phyloP scores from a whole-genome alignment of 345 rosid genomes.

The Lumnitzera racemosa region DNA sequence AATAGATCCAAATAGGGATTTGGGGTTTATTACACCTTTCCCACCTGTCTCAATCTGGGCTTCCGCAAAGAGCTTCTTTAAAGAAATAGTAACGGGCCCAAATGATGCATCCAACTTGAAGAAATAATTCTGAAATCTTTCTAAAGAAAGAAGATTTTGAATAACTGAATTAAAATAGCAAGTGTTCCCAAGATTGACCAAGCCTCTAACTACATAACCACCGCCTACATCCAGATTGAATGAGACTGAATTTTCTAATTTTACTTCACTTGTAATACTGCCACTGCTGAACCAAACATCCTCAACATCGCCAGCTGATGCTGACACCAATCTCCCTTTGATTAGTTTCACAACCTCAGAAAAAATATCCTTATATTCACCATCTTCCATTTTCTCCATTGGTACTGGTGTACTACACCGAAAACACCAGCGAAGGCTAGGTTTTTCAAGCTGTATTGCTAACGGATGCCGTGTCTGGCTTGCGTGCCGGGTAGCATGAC shows the following conservation, averaged over 20 bases:
- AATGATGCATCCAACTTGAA: constrained; percentile 35
- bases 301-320: constrained; percentile 38
- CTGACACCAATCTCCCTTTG: constrained; percentile 35
- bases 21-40: constrained; percentile 70
- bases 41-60: constrained; percentile 45
- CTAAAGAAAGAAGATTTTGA: constrained; percentile 84
- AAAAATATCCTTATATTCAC: constrained; percentile 47
- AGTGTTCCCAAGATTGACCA: constrained; percentile 92
- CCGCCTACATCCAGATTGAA: constrained; percentile 35
- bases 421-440: constrained; percentile 86
- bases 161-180: constrained; percentile 93
- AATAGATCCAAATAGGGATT: constrained; percentile 49
- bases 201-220: constrained; percentile 60
- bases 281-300: constrained; percentile 60
- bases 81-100: constrained; percentile 56
- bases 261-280: constrained; percentile 36
- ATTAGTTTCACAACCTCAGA: constrained; percentile 52
- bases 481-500: constrained; percentile 69
- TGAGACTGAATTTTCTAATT: constrained; percentile 21
- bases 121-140: constrained; percentile 47
- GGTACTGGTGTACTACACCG: constrained; percentile 59
- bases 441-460: constrained; percentile 73
- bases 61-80: constrained; percentile 72
- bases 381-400: constrained; percentile 53
- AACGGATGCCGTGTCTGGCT: constrained; percentile 58